Evolutionary conservation across 306 rosid genomes (phyloP).

Genomic region (Citrullus colocynthis): DNA sequence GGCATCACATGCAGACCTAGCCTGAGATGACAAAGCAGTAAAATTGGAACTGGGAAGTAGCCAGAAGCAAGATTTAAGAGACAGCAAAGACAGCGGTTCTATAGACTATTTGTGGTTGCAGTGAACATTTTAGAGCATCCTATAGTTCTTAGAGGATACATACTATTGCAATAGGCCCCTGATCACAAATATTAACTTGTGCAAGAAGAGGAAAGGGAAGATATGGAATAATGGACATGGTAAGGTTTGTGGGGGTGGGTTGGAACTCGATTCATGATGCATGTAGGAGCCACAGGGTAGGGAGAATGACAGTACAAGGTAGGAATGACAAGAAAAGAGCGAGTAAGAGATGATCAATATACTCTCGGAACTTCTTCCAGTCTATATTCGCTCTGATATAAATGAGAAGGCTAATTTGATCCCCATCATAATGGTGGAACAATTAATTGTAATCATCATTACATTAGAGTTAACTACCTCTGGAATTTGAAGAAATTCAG

Average conservation of each 20-base stretch:
- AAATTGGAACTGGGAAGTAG: not conserved
- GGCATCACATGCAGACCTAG: not conserved
- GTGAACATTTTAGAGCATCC: not conserved
- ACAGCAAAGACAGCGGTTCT: not conserved
- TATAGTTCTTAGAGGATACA: not conserved
- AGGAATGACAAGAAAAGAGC: not conserved
- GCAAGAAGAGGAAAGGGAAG: not conserved
- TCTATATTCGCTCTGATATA: not conserved
- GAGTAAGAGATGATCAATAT: not conserved
- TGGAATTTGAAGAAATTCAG: constrained; percentile 85
- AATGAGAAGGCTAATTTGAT: not conserved
- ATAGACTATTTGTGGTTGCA: not conserved
- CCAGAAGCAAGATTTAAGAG: not conserved
- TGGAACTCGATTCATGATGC: not conserved
- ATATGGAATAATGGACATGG: not conserved
- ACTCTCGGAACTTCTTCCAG: not conserved
- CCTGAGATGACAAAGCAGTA: not conserved
- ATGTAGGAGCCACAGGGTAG: not conserved
- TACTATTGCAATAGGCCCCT: not conserved
- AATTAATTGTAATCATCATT: not conserved
- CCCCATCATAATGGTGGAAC: not conserved
- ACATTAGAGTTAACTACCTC: constrained; percentile 44
- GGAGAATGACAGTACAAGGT: not conserved
- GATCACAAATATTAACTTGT: not conserved
- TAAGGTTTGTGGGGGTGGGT: not conserved